A percentile compares a stretch with the other conserved stretches of the same genome.
phyloP scores from a whole-genome alignment of 2,329 filamentous ascomycete species.

The Rhynchosporium agropyri region DNA sequence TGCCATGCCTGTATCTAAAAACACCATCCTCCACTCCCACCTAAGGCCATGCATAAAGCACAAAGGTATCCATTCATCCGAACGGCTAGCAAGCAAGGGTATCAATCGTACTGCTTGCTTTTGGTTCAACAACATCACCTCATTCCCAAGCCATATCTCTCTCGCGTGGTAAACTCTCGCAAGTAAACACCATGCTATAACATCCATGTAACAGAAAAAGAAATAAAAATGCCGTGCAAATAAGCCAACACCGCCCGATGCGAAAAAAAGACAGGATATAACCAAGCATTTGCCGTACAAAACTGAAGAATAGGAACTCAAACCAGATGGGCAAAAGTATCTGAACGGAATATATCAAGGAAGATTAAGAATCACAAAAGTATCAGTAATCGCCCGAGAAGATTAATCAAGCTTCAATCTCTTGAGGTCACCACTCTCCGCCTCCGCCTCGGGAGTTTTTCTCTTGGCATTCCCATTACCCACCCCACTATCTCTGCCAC shows the following conservation, averaged over 20 bases:
- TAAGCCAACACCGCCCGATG: conserved; percentile 11
- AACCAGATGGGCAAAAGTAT: conserved; percentile 6
- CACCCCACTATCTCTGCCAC: conserved; percentile 30
- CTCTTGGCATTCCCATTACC: conserved; percentile 32
- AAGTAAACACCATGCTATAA: conserved; percentile 2
- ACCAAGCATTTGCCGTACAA: not conserved
- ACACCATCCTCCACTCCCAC: not conserved
- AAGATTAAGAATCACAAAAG: not conserved
- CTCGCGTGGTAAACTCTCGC: conserved; percentile 6
- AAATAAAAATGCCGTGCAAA: conserved; percentile 2
- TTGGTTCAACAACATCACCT: not conserved
- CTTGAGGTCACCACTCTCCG: conserved; percentile 36
- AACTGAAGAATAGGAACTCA: conserved; percentile 1
- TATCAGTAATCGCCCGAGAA: too few species aligned
- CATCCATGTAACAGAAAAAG: not conserved
- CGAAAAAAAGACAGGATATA: not conserved
- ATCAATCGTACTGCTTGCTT: conserved; percentile 10
- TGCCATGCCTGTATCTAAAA: not conserved
- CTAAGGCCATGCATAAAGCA: not conserved
- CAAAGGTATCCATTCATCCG: not conserved
- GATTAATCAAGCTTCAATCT: conserved; percentile 20
- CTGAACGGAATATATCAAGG: not conserved
- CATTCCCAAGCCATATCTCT: not conserved
- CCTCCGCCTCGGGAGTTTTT: conserved; percentile 40
- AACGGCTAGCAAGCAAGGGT: not conserved